Base-by-base conservation (phyloP, 805 yeast genomes). In the Tetrapisispora iriomotensis region DNA sequence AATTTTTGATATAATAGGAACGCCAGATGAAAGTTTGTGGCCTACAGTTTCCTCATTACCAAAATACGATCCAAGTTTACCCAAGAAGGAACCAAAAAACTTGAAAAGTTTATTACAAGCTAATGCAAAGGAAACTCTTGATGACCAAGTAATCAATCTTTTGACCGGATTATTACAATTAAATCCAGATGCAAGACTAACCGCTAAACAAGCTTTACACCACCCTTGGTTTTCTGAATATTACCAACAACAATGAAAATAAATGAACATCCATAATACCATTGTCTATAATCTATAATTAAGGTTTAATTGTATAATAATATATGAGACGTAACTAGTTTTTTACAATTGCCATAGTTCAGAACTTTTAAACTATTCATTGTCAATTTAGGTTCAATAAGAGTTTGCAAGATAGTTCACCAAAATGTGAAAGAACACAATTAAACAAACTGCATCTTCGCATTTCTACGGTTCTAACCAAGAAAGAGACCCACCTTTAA, bases 1-100 rank as follows among this genome's bases (percentile, higher is more conserved):
- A 61, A 92, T 92, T 43, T 92, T 92, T 65, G 74, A 95, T 47
- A 70, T 84, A 39, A 71, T 92, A 64, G 98, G 98, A 15, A 90
- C 97, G 2, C 98, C 98, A 34, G 82, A 75, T 26, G 96, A 86
- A 60, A 84, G 83, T 37, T 69, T 74, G 15, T 92, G 98, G 98
- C 96, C 97, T 7, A 95, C 88, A 48, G 94, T 92, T 34, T 74
- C 80, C 31, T 75, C 82, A 45, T 69, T 92, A 59, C 96, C 96
- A 14, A 96, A 92, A 64, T 92, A 81, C 67, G 87, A 87, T 63
- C 77, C 90, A 34, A 82, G 94, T 15, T 86, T 88, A 71, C 96
- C 95, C 20, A 85, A 83, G 58, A 86, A 96, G 94, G 62, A 71
- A 32, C 77, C 79, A 53, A 83, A 78, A 61, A 75, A 77, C 51